Evolutionary conservation across 768 basidiomycete genomes (phyloP).

Genomic region (Suillus hirtellus): DNA sequence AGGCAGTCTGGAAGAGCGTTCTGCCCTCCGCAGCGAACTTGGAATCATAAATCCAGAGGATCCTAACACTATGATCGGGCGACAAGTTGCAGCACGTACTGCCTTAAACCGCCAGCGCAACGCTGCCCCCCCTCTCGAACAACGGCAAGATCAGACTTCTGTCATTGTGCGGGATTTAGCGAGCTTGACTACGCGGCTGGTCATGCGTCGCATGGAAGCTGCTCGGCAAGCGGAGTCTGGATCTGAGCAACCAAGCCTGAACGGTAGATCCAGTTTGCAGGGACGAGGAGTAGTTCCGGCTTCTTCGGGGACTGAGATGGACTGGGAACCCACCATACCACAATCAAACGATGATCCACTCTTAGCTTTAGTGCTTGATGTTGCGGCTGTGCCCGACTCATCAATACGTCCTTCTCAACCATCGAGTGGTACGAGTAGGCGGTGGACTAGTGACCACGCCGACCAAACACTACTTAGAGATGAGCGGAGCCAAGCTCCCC

Average conservation of each 20-base stretch:
- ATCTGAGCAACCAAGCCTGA: background rate
- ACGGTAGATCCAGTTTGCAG: background rate
- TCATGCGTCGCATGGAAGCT: conserved; percentile 23
- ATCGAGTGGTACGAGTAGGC: background rate
- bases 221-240: conserved; percentile 13
- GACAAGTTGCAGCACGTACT: conserved; percentile 35
- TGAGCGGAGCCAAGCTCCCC: background rate
- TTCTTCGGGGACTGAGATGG: conserved; percentile 2
- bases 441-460: conserved; percentile 2
- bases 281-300: background rate
- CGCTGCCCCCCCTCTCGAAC: conserved; percentile 27
- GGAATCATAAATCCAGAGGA: conserved; percentile 27
- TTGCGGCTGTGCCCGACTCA: background rate
- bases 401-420: background rate
- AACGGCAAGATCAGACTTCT: conserved; percentile 30
- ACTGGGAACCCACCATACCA: conserved; percentile 6
- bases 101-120: conserved; percentile 22
- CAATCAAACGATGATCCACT: background rate
- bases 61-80: conserved; percentile 35
- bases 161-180: conserved; percentile 35
- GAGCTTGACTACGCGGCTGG: conserved; percentile 30
- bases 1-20: conserved; percentile 16
- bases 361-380: background rate
- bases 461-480: background rate
- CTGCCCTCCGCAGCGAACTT: conserved; percentile 21